Conservation (phyloP, 2,329 filamentous ascomycete species). For the Thermothelomyces thermophilus region DNA sequence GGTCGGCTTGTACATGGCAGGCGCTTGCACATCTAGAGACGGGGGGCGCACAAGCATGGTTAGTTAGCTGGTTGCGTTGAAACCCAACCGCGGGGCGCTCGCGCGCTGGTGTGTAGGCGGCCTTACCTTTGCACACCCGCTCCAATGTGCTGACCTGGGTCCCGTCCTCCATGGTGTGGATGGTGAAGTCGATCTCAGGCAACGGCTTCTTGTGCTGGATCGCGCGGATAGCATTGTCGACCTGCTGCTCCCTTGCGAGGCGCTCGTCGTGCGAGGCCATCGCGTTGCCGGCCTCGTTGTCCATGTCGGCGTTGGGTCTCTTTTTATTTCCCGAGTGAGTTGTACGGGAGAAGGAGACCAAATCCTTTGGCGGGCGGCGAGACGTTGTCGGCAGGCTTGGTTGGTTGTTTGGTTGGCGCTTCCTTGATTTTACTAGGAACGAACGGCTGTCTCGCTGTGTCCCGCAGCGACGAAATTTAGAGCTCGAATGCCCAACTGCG, state of each 20-base stretch:
- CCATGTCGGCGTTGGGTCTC: slow-evolving; percentile 13
- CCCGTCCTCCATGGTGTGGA: slow-evolving; percentile 98
- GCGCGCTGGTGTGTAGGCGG: slow-evolving; percentile 1
- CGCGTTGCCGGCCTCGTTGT: slow-evolving; percentile 38
- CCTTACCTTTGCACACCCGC: slow-evolving; percentile 93
- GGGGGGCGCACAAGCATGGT: not conserved
- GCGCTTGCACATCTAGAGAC: slow-evolving; percentile 82
- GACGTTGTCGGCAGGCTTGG: not conserved
- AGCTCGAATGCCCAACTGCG: not conserved
- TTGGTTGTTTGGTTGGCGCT: not conserved
- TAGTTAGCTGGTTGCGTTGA: slow-evolving; percentile 2
- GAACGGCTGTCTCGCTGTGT: slow-evolving; percentile 11
- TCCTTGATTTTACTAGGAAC: slow-evolving; percentile 1
- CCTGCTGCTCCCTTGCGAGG: slow-evolving; percentile 46
- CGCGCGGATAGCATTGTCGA: slow-evolving; percentile 87
- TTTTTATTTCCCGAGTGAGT: not conserved
- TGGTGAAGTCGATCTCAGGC: slow-evolving; percentile 96
- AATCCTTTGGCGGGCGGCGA: not conserved
- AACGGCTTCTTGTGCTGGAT: slow-evolving; percentile 92
- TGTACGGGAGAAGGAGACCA: not conserved
- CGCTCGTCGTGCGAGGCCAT: slow-evolving; percentile 37
- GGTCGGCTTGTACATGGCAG: slow-evolving; percentile 84
- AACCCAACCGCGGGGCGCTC: not conserved
- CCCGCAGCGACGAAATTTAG: slow-evolving; percentile 12
- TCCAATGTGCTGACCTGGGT: slow-evolving; percentile 91